Conservation (phyloP, 2,329 filamentous ascomycete genomes). For the Fusarium sublunatum region DNA sequence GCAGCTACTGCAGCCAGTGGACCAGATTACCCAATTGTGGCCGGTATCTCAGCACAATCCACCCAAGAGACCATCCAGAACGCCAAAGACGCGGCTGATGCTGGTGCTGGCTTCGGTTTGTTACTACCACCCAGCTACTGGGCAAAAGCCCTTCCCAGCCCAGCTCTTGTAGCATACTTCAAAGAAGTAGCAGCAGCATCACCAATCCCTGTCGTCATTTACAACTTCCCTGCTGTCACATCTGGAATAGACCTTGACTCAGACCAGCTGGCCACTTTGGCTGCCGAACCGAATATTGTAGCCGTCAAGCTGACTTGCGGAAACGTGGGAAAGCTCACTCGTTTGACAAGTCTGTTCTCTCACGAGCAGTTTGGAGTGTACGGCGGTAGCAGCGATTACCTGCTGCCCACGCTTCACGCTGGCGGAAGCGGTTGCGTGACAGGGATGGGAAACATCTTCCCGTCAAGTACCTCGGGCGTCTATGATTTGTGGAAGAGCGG, state of each 20-base stretch:
- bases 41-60: slow-evolving; percentile 60
- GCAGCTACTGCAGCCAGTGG: slow-evolving; percentile 52
- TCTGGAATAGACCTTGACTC: slow-evolving; percentile 73
- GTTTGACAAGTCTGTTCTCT: slow-evolving; percentile 57
- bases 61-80: slow-evolving; percentile 73
- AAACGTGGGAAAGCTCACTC: slow-evolving; percentile 76
- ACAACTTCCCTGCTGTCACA: slow-evolving; percentile 75
- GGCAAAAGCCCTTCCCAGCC: slow-evolving; percentile 62
- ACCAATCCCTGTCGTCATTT: slow-evolving; percentile 74
- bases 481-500: slow-evolving; percentile 56
- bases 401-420: slow-evolving; percentile 54
- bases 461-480: slow-evolving; percentile 54
- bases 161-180: slow-evolving; percentile 72
- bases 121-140: slow-evolving; percentile 83
- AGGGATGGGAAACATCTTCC: slow-evolving; percentile 61
- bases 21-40: slow-evolving; percentile 56
- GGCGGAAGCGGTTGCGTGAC: slow-evolving; percentile 58
- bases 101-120: slow-evolving; percentile 78
- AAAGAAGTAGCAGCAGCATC: slow-evolving; percentile 68
- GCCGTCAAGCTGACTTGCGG: slow-evolving; percentile 76
- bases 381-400: slow-evolving; percentile 58
- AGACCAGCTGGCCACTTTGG: slow-evolving; percentile 67
- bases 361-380: slow-evolving; percentile 57
- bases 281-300: slow-evolving; percentile 72
- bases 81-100: slow-evolving; percentile 72